Percentiles rank a stretch among this genome's conserved stretches.
Evolutionary conservation across 1,284 basidiomycete species (phyloP).

Genomic region (Moniliophthora roreri): DNA sequence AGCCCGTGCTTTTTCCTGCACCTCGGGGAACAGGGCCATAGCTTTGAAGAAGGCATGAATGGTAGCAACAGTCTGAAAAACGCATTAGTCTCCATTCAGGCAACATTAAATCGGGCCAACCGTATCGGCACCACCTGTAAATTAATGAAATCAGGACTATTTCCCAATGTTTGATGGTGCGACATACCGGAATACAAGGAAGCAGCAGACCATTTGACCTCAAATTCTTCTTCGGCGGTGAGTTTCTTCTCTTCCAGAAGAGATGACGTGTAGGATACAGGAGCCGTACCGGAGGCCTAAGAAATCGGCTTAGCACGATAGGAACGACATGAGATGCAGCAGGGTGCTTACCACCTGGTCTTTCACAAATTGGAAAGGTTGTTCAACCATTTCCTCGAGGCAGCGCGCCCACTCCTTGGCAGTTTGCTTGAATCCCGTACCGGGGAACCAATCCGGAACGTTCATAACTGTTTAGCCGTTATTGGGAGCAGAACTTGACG

Average conservation of each 20-base stretch:
- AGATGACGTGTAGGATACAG: constrained; percentile 18
- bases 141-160: not conserved
- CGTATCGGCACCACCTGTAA: constrained; percentile 17
- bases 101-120: not conserved
- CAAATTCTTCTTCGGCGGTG: constrained; percentile 17
- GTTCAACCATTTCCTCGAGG: constrained; percentile 16
- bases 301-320: not conserved
- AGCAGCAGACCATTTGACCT: constrained; percentile 23
- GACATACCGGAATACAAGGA: constrained; percentile 21
- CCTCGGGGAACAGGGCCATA: constrained; percentile 32
- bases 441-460: constrained; percentile 26
- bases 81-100: not conserved
- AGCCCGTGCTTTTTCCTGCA: constrained; percentile 30
- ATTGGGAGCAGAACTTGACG: not conserved
- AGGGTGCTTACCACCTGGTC: constrained; percentile 17
- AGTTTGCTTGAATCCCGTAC: constrained; percentile 21
- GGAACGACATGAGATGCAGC: not conserved
- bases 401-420: constrained; percentile 16
- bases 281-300: constrained; percentile 19
- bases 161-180: not conserved
- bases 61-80: constrained; percentile 11
- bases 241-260: constrained; percentile 15
- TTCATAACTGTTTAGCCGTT: constrained; percentile 20
- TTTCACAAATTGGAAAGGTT: constrained; percentile 21
- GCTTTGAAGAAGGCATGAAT: constrained; percentile 22